phyloP scores from a whole-genome alignment of 23 red algal genomes.

The Pyropia yezoensis region DNA sequence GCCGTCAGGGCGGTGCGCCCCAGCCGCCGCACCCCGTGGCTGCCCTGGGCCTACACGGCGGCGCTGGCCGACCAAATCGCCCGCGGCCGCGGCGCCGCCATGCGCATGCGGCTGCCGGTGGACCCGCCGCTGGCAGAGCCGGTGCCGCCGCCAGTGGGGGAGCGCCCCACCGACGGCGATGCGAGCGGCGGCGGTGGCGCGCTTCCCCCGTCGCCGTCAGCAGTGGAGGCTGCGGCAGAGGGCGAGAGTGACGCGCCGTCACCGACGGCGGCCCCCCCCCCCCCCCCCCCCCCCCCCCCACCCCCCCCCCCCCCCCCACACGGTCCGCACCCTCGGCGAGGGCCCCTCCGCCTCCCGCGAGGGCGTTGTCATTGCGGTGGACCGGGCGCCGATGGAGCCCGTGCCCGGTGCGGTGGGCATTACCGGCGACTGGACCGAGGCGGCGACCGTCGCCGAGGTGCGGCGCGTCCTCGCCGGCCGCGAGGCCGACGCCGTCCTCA shows the following conservation, averaged over 20 bases:
- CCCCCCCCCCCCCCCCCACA: too few relatives aligned
- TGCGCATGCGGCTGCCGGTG: not conserved
- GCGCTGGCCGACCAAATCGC: not conserved
- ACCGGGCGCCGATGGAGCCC: constrained; percentile 36
- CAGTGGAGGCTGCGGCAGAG: too few relatives aligned
- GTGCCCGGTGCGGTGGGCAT: constrained; percentile 46
- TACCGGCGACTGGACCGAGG: constrained; percentile 21
- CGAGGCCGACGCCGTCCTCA: constrained; percentile 58
- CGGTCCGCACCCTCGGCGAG: too few relatives aligned
- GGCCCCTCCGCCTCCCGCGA: too few relatives aligned
- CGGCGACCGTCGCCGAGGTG: constrained; percentile 12
- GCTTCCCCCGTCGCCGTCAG: too few relatives aligned
- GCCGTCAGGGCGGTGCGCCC: constrained; percentile 10
- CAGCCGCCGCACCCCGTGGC: constrained; percentile 5
- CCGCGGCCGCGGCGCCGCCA: constrained; percentile 1
- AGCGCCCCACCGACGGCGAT: too few relatives aligned
- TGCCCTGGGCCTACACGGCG: not conserved
- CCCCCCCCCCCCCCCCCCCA: too few relatives aligned
- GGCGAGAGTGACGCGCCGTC: too few relatives aligned
- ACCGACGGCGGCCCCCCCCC: too few relatives aligned
- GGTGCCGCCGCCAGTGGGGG: too few relatives aligned
- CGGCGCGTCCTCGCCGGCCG: constrained; percentile 19
- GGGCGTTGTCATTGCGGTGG: constrained; percentile 30
- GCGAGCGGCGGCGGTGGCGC: too few relatives aligned
- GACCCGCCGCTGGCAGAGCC: not conserved